Conservation (phyloP, 2,329 filamentous ascomycete species). For the Diplodia seriata region DNA sequence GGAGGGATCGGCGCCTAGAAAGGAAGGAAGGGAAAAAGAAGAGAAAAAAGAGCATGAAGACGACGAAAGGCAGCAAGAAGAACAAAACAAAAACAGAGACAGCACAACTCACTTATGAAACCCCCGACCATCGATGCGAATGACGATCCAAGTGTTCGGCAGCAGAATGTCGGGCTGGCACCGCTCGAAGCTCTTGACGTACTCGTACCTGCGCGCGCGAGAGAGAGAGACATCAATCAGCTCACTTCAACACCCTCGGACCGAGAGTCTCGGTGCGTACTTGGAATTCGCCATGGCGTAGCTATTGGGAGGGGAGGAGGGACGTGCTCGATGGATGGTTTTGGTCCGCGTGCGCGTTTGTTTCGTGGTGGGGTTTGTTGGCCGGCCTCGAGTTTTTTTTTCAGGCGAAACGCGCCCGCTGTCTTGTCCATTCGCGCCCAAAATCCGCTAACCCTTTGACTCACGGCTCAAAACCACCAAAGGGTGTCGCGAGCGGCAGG, state of each 20-base stretch:
- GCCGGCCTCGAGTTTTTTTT: constrained; percentile 22
- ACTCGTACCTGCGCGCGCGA: constrained; percentile 74
- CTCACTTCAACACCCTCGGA: too few relatives aligned
- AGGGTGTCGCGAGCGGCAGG: too few relatives aligned
- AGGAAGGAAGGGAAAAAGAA: not conserved
- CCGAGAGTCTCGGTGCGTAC: not conserved
- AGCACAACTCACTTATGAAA: constrained; percentile 78
- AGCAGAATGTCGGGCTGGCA: constrained; percentile 75
- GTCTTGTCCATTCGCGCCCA: not conserved
- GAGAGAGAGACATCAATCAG: not conserved
- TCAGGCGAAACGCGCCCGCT: too few relatives aligned
- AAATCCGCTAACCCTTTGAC: constrained; percentile 3
- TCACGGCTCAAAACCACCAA: not conserved
- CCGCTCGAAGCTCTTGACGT: constrained; percentile 84
- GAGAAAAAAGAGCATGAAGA: constrained; percentile 28
- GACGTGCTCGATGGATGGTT: not conserved
- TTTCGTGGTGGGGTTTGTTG: not conserved
- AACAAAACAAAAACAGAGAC: not conserved
- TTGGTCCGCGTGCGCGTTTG: too few relatives aligned
- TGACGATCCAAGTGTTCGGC: constrained; percentile 93
- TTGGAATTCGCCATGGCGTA: constrained; percentile 38
- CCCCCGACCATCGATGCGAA: constrained; percentile 90
- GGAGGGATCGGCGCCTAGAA: not conserved
- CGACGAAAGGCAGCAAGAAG: not conserved
- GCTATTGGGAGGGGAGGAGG: too few relatives aligned